Evolutionary conservation across 768 basidiomycete genomes (phyloP).

Genomic region (Hydnomerulius pinastri): DNA sequence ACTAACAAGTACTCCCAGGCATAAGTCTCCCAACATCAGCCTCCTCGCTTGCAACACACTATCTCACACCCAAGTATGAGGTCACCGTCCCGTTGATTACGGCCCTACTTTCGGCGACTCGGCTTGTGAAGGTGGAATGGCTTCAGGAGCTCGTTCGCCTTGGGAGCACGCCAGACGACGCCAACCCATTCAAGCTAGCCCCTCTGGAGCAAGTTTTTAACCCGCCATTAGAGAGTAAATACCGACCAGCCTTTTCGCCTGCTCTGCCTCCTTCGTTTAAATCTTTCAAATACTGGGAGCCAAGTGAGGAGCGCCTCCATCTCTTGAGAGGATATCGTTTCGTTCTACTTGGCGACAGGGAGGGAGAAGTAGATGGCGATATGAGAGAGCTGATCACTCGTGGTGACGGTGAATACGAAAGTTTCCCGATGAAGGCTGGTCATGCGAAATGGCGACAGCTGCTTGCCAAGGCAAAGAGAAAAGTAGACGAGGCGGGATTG

Average conservation of each 20-base stretch:
- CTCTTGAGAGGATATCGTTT: conserved; percentile 59
- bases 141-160: conserved; percentile 58
- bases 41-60: conserved; percentile 57
- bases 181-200: conserved; percentile 34
- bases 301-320: conserved; percentile 60
- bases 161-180: conserved; percentile 38
- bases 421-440: conserved; percentile 54
- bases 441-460: conserved; percentile 51
- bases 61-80: conserved; percentile 54
- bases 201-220: conserved; percentile 52
- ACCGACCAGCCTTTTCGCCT: conserved; percentile 57
- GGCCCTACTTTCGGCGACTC: conserved; percentile 59
- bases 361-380: conserved; percentile 48
- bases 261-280: conserved; percentile 50
- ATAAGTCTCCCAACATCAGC: conserved; percentile 53
- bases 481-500: conserved; percentile 43
- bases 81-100: conserved; percentile 52
- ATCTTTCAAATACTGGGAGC: conserved; percentile 61
- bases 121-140: conserved; percentile 71
- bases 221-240: conserved; percentile 56
- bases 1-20: conserved; percentile 38
- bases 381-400: conserved; percentile 55
- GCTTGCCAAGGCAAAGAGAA: conserved; percentile 53
- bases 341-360: conserved; percentile 59
- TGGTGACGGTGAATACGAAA: conserved; percentile 64